Percentiles rank a stretch among this genome's conserved stretches.
Evolutionary conservation across 345 rosid species (phyloP).

Genomic region (Gossypium arboreum): DNA sequence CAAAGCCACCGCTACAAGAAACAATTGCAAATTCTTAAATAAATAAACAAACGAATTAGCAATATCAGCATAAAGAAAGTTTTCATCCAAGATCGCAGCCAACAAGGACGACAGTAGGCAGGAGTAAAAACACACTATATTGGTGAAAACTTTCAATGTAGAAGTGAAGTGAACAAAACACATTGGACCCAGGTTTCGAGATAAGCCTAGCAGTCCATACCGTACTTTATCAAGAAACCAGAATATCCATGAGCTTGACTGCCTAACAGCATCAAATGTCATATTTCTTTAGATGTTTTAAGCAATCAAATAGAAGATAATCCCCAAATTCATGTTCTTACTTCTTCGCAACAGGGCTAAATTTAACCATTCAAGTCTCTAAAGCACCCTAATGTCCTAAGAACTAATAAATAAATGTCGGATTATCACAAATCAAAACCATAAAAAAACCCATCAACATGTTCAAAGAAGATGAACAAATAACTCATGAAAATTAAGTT

Average conservation of each 20-base stretch:
- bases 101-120: background rate
- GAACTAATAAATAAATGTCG: background rate
- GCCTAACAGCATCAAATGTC: background rate
- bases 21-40: background rate
- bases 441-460: background rate
- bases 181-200: background rate
- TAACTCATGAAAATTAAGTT: background rate
- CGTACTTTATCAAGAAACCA: background rate
- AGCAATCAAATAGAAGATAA: background rate
- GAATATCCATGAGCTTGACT: background rate
- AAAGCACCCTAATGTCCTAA: background rate
- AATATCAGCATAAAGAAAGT: background rate
- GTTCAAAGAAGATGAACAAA: background rate
- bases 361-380: background rate
- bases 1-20: conserved; percentile 19
- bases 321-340: conserved; percentile 3
- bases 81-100: background rate
- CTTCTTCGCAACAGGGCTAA: background rate
- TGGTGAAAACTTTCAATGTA: background rate
- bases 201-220: background rate
- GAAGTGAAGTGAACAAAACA: background rate
- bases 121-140: background rate
- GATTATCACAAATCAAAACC: background rate
- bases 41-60: background rate
- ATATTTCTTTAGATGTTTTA: background rate